Evolutionary conservation across 257 asterid genomes (phyloP), one percentile per base, ranked within the genome.

Genomic region (Avicennia marina): DNA sequence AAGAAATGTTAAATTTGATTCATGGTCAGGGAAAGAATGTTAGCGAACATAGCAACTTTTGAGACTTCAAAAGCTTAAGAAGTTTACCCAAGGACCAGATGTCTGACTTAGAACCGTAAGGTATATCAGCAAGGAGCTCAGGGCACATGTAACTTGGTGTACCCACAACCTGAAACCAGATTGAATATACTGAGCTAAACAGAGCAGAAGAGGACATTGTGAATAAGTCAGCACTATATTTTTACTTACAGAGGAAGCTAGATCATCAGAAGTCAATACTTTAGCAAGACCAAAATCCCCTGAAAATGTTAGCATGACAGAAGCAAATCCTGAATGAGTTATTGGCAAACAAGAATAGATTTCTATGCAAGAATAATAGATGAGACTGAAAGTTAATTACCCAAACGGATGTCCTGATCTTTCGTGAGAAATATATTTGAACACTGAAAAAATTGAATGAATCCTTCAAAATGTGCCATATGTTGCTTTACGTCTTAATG

Each of bases 61-160:
- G 31, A 22, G 15, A 2, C n/a, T 25, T 3, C 13, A 6, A 24
- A 6, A 1, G 24, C 8, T 49, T 1, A 15, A 49, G 7, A 36
- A 40, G 60, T 47, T 74, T 72, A 88, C 98, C 98, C 71, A 93
- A 69, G 56, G 99, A 93, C 99, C 99, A 93, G 62, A 93, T 93
- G 68, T 93, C 97, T 2, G 99, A 93, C 71, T 93, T 93, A 52
- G 88, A 89, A 61, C 99, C 99, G 43, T 93, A 93, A 21, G 99
- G 99, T 80, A 93, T 84, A 74, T 93, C 99, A 6, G 97, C 97
- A 54, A 93, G 99, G 75, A 93, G 99, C 84, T 93, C 97, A 0
- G 97, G 99, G 74, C 99, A 86, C 99, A 93, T 93, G 79, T 93
- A 93, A 75, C 93, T 93, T n/a, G 99, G 99, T 32, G 99, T 93